Conservation (phyloP, 2,329 filamentous ascomycete species). For the Taxawa tesnikishii region DNA sequence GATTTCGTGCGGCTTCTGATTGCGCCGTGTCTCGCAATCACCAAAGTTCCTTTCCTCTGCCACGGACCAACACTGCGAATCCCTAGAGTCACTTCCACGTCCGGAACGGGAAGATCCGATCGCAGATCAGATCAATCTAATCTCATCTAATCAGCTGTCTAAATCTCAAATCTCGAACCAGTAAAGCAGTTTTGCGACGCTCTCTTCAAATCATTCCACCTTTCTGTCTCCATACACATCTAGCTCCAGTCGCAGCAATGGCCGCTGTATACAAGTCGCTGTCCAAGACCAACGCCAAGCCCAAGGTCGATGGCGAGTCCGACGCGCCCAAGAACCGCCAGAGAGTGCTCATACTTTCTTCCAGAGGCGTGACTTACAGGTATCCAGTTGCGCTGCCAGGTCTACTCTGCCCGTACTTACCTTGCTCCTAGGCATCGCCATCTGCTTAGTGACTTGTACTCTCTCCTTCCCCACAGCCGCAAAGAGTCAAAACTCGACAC, state of each 20-base stretch:
- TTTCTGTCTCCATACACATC: too few relatives aligned
- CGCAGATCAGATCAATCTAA: too few relatives aligned
- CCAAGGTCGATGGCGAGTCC: conserved; percentile 17
- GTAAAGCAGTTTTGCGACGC: too few relatives aligned
- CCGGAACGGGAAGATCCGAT: too few relatives aligned
- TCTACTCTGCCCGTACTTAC: not conserved
- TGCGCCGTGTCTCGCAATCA: too few relatives aligned
- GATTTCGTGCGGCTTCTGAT: too few relatives aligned
- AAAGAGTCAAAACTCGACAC: conserved; percentile 97
- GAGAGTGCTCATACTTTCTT: conserved; percentile 79
- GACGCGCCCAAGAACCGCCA: conserved; percentile 30
- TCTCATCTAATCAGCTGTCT: too few relatives aligned
- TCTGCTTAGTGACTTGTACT: conserved; percentile 76
- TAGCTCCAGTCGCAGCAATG: conserved; percentile 28
- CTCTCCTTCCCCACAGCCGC: conserved; percentile 79
- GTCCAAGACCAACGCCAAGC: conserved; percentile 23
- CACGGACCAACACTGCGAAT: too few relatives aligned
- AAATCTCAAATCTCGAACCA: too few relatives aligned
- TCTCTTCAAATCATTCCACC: too few relatives aligned
- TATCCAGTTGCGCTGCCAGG: conserved; percentile 24
- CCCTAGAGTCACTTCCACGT: too few relatives aligned
- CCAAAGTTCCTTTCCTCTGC: too few relatives aligned
- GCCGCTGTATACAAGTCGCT: conserved; percentile 46
- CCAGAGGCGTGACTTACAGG: conserved; percentile 82
- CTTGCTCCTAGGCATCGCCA: conserved; percentile 70